Base-by-base conservation (phyloP, 2,329 filamentous ascomycete species). In the Colletotrichum sp. region DNA sequence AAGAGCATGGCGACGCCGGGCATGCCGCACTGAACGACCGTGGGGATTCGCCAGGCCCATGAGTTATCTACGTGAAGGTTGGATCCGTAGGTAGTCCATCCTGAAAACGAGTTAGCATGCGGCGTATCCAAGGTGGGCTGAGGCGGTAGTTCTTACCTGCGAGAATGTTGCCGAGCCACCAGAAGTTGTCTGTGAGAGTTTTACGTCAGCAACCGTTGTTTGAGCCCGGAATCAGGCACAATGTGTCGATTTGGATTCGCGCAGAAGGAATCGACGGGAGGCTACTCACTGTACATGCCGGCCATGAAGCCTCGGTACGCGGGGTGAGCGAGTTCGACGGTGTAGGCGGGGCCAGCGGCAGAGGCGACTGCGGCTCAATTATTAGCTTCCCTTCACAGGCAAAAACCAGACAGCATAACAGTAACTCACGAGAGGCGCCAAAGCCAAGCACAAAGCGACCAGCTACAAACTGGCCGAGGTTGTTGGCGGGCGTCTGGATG, bases 251-350 rank as follows among this genome's bases (percentile, higher is more conserved):
- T 59, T 1, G 14, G 1, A 4, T 4, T 57, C 14, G 9, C 7
- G 63, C n/a, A 36, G 21, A 14, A 64, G 59, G 10, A 21, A 63
- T 24, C 4, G 12, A 28, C 9, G 2, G 18, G 60, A 26, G 2
- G 84, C 85, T 78, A 90, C 90, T 81, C 87, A 91, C 78, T 76
- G 70, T 76, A 81, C 74, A 92, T 88, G 66, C 91, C 92, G 7
- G 91, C 92, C 74, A 77, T 77, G 52, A 76, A 70, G 26, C 91
- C 92, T 77, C 92, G 87, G 82, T 91, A 92, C 3, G 89, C 88
- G 1, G 92, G 92, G 79, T 93, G 92, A 0, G 91, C 88, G 55
- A 93, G 87, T 80, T 94, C 92, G 59, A 91, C 90, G 5, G 90
- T 89, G 80, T 93, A 93, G 7, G 91, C 89, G 0, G 92, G 92